Evolutionary conservation across 768 basidiomycete genomes (phyloP).

Genomic region (Auricularia sp.): DNA sequence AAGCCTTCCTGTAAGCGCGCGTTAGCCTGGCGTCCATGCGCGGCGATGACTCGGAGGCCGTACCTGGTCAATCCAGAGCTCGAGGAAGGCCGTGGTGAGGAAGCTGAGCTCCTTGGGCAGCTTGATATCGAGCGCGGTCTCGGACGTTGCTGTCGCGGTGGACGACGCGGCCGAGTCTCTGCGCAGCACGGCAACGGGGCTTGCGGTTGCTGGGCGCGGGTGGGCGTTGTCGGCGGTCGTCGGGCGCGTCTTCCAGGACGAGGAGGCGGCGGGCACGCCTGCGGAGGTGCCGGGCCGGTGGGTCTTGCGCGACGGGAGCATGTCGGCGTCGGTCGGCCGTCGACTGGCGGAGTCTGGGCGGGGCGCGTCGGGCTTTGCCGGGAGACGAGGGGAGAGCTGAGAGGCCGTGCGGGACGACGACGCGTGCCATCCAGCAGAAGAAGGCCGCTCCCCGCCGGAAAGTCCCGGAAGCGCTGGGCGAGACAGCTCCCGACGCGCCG

Average conservation of each 20-base stretch:
- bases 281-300: background rate
- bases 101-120: slow-evolving; percentile 37
- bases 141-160: background rate
- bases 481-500: background rate
- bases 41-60: background rate
- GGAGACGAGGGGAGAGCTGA: no score
- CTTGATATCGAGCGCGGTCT: background rate
- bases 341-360: background rate
- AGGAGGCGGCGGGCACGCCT: background rate
- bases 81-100: slow-evolving; percentile 44
- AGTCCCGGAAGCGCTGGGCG: background rate
- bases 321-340: background rate
- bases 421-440: no score
- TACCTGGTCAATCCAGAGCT: slow-evolving; percentile 66
- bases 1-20: slow-evolving; percentile 48
- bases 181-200: background rate
- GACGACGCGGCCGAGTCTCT: background rate
- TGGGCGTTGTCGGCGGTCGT: background rate
- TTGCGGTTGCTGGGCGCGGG: background rate
- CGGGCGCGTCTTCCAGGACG: background rate
- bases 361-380: no score
- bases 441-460: no score
- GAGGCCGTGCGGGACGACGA: no score
- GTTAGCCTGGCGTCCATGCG: background rate
- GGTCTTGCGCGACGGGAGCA: background rate